Base-by-base conservation (phyloP, 1,139 yeast species). In the Citeromyces hawaiiensis region DNA sequence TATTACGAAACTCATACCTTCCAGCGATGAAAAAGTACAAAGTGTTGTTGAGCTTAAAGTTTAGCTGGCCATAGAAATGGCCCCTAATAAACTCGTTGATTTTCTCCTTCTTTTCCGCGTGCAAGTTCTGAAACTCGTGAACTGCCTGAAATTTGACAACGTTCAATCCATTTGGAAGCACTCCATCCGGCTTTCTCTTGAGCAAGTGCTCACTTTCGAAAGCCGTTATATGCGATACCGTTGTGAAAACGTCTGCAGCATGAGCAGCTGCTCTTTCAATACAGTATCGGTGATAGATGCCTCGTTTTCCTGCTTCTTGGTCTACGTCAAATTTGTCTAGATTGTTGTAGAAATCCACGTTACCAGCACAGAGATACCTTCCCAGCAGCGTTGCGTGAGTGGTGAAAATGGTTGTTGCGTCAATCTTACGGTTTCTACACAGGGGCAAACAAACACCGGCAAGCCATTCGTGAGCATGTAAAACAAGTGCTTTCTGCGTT, bases 391-490 rank as follows among this genome's bases (percentile, higher is more conserved):
- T 91, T 2, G 98, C 98, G 57, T 91, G 98, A 32, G 98, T 91
- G 41, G 98, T 91, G 68, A 91, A 91, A 47, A 91, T 83, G 38
- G 98, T 88, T 45, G 96, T 86, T 43, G 86, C 87, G 54, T 91
- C 98, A 44, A 91, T 81, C 53, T 88, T 72, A 54, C 97, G 76
- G 60, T 85, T 85, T 52, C 96, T 70, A 59, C 96, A 87, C 46
- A 91, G 67, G 0, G 98, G 97, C 47, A 91, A 66, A 1, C 96
- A 96, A 37, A 91, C 86, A 50, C 97, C 97, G 1, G 98, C 97
- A 42, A 91, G 70, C 98, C 98, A 91, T 61, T 91, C 98, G 62
- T 91, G 98, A 62, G 85, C 87, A 56, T 91, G 98, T 42, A 94
- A 83, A 48, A 91, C 79, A 40, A 91, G 88, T 1, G 97, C 96